phyloP scores from a whole-genome alignment of 176 grass and related monocot species.

The Juncus effusus region DNA sequence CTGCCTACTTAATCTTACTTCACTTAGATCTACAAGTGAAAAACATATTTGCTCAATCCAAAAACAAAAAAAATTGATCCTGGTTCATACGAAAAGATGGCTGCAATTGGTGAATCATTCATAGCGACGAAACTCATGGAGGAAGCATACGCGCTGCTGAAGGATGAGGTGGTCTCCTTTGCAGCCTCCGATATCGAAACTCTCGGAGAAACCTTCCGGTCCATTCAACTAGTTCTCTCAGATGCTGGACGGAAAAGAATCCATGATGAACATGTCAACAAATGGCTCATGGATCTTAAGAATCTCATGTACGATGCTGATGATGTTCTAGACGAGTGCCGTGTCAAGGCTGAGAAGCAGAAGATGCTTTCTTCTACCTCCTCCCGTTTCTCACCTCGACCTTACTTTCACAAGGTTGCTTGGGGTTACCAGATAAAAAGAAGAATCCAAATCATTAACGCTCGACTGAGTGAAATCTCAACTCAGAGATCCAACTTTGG shows the following conservation, averaged over 20 bases:
- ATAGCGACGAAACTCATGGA: too few species aligned
- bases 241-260: constrained; percentile 23
- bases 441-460: constrained; percentile 28
- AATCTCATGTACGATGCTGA: constrained; percentile 28
- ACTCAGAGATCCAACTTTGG: neutral
- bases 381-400: neutral
- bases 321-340: neutral
- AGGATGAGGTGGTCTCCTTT: too few species aligned
- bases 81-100: too few species aligned
- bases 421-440: neutral
- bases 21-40: too few species aligned
- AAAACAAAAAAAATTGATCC: too few species aligned
- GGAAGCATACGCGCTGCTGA: too few species aligned
- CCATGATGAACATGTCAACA: neutral
- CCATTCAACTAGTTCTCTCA: constrained; percentile 26
- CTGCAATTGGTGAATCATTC: too few species aligned
- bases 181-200: too few species aligned
- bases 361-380: neutral
- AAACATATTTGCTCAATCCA: too few species aligned
- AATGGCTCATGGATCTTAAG: constrained; percentile 27
- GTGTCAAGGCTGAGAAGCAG: constrained; percentile 9
- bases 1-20: too few species aligned
- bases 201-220: too few species aligned
- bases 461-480: constrained; percentile 14
- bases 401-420: neutral